These are phyloP conservation scores for Corrigiola litoralis DNA, from an alignment of 179 eudicot species.

Conservation along the genomic window DNA sequence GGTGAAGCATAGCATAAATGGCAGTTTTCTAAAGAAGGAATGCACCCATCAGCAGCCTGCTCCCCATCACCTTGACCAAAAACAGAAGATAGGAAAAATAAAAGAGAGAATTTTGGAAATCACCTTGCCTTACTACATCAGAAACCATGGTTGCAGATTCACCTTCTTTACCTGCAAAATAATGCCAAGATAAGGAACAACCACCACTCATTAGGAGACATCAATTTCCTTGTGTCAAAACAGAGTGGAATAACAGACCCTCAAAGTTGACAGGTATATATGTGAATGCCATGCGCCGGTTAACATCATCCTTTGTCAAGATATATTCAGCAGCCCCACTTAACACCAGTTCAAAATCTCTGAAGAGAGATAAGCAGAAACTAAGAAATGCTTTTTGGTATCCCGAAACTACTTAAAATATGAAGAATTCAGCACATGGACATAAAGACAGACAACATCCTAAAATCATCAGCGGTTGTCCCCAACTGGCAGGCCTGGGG, in stretches of 20 bases:
- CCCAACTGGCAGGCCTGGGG: too few relatives aligned
- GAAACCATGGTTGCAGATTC: conserved; percentile 56
- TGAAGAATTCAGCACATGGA: too few relatives aligned
- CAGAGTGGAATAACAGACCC: conserved; percentile 39
- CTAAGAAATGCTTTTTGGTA: neutral
- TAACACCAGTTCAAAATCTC: conserved; percentile 56
- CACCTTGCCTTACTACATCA: conserved; percentile 72
- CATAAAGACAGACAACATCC: neutral
- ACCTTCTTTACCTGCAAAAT: conserved; percentile 87
- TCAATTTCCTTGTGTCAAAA: conserved; percentile 5
- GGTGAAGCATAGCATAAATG: too few relatives aligned
- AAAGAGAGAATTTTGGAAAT: neutral
- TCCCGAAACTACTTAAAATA: too few relatives aligned
- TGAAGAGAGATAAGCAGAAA: conserved; percentile 29
- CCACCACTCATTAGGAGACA: neutral
- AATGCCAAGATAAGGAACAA: conserved; percentile 10
- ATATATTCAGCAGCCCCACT: conserved; percentile 74
- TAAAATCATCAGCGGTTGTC: too few relatives aligned
- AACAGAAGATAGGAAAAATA: neutral
- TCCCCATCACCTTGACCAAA: neutral
- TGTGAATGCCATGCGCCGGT: conserved; percentile 60
- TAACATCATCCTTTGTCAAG: conserved; percentile 77
- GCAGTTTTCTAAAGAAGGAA: neutral
- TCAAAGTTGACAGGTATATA: conserved; percentile 90
- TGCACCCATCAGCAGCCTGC: neutral